Conservation (phyloP, 1,284 basidiomycete species). For the Butyriboletus appendiculatus region DNA sequence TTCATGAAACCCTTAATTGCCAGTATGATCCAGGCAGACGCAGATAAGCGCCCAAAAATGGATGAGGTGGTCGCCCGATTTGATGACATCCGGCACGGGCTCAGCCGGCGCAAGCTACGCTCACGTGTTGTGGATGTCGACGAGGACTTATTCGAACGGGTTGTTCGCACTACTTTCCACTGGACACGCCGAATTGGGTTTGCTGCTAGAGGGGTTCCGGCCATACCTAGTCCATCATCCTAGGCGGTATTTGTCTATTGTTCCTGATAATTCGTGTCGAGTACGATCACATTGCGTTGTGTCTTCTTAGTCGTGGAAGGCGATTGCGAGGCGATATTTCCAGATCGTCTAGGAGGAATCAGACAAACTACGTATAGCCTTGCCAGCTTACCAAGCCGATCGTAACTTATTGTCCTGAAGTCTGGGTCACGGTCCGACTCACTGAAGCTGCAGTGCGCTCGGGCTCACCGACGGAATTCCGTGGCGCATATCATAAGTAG, state of each 20-base stretch:
- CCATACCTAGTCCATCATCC: conserved; percentile 4
- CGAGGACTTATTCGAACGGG: conserved; percentile 5
- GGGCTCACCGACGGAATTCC: too few relatives aligned
- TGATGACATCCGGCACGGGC: conserved; percentile 20
- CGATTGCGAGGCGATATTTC: neutral
- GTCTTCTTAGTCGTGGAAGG: neutral
- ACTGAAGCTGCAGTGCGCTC: too few relatives aligned
- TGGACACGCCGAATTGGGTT: conserved; percentile 22
- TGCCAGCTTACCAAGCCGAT: neutral
- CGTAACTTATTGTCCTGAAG: too few relatives aligned
- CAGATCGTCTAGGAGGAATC: neutral
- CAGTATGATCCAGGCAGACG: conserved; percentile 37
- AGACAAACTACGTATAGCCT: neutral
- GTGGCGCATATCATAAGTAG: too few relatives aligned
- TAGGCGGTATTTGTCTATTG: neutral
- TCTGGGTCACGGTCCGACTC: too few relatives aligned
- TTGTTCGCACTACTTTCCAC: conserved; percentile 6
- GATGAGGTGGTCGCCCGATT: conserved; percentile 36
- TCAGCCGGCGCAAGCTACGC: conserved; percentile 31
- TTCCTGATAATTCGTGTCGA: neutral
- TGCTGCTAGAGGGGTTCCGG: conserved; percentile 1
- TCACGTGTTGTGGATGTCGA: conserved; percentile 12
- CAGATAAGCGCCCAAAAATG: conserved; percentile 36
- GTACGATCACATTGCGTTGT: neutral
- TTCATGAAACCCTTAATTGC: conserved; percentile 35